Base-by-base conservation (phyloP, 2,329 filamentous ascomycete genomes). In the Delphinella strobiligena region DNA sequence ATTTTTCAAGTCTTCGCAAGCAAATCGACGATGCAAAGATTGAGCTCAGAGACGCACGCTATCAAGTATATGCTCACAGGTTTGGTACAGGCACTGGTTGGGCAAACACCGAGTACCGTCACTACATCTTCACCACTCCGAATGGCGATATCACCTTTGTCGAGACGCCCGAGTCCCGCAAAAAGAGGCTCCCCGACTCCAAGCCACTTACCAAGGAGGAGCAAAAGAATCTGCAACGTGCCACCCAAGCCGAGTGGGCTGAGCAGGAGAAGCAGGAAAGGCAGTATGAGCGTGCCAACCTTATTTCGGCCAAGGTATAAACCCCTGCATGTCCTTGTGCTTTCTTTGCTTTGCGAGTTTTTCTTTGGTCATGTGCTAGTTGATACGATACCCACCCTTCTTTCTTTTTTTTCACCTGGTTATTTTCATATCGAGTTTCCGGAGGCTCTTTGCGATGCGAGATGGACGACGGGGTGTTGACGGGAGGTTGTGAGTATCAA, bases 41-140 rank as follows among this genome's bases (percentile, higher is more conserved):
- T 27, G 22, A 27, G 12, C 22, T 27, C 12, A 7, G 22, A 7
- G 22, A 27, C 22, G 22, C 12, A 27, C 7, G 12, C 7, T 7
- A 12, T 7, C 7, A 27, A 27, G 7, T 7, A 7, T 12, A 7
- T 7, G 27, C 39, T 36, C 22, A 41, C 34, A 32, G 16, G 30
- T 5, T 33, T 19, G 27, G n/a, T n/a, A n/a, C 47, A 80, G 78
- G 78, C 30, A 87, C 82, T 8, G 79, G 75, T 4, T 88, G 82
- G 83, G 54, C 58, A 7, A 88, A 88, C 56, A 79, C 79, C 38
- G 82, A 88, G 60, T 78, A 67, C 54, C 74, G 82, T 42, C 75
- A 75, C 4, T 87, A 78, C 56, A 27, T 27, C 22, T 7, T 27
- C 7, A 27, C 22, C 22, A 27, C 22, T 27, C 36, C 15, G 16